phyloP scores from a whole-genome alignment of 352 stramenopile genomes.

The Globisporangium nodosum region DNA sequence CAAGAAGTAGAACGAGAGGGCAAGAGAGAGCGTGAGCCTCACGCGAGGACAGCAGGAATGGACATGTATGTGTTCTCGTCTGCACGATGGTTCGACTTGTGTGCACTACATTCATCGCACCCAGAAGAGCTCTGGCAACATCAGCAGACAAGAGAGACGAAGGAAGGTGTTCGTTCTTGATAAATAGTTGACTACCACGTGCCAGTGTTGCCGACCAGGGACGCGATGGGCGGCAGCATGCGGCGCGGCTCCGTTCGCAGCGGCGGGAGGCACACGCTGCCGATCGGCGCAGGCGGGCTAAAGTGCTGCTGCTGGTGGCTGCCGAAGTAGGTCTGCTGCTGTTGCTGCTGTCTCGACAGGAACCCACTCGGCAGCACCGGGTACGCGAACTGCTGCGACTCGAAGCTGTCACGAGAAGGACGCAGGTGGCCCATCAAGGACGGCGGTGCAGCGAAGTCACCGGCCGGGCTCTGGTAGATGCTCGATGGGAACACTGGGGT shows the following conservation, averaged over 20 bases:
- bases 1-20: too few relatives aligned
- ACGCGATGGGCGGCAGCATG: slow-evolving; percentile 51
- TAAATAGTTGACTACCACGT: slow-evolving; percentile 9
- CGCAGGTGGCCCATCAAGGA: neutral
- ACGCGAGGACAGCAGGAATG: too few relatives aligned
- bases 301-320: slow-evolving; percentile 2
- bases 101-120: too few relatives aligned
- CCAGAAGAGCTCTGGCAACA: neutral
- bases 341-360: neutral
- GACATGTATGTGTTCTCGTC: neutral
- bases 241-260: slow-evolving; percentile 26
- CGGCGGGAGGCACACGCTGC: slow-evolving; percentile 22
- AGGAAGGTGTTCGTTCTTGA: neutral
- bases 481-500: neutral
- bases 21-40: too few relatives aligned
- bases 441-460: neutral
- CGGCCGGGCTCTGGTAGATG: neutral
- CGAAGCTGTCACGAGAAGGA: neutral
- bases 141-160: neutral
- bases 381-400: neutral
- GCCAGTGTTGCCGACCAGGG: slow-evolving; percentile 23
- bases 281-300: slow-evolving; percentile 3
- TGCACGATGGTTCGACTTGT: too few relatives aligned
- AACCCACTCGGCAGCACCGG: neutral
- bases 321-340: neutral